Evolutionary conservation across 73 alveolate species (phyloP).

Genomic region (Strombidium stylifer): DNA sequence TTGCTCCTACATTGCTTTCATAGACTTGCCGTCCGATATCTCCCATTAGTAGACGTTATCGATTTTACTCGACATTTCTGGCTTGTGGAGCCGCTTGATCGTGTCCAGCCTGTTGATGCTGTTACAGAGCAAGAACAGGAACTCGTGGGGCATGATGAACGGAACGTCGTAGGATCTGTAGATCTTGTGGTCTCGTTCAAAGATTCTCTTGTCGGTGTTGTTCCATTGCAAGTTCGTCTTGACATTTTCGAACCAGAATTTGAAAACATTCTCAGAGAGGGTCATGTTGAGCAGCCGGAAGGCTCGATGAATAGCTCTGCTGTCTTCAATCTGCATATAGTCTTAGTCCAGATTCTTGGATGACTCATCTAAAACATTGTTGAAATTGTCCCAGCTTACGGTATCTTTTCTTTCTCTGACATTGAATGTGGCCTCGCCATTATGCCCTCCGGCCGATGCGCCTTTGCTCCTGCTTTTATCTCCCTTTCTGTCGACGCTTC

Average conservation of each 20-base stretch:
- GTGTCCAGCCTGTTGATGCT: slow-evolving; percentile 13
- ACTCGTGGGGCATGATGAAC: slow-evolving; percentile 48
- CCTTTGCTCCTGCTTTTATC: too few relatives aligned
- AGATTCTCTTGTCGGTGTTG: not conserved
- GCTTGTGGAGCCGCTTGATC: slow-evolving; percentile 14
- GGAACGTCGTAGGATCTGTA: slow-evolving; percentile 24
- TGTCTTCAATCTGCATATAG: too few relatives aligned
- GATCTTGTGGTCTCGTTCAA: not conserved
- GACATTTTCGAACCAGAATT: slow-evolving; percentile 37
- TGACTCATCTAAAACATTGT: too few relatives aligned
- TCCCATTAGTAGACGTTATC: slow-evolving; percentile 33
- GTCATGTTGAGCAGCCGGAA: slow-evolving; percentile 36
- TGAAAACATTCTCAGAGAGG: slow-evolving; percentile 23
- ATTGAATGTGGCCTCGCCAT: too few relatives aligned
- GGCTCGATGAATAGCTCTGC: too few relatives aligned
- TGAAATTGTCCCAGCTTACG: too few relatives aligned
- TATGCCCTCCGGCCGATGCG: too few relatives aligned
- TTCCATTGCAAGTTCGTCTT: slow-evolving; percentile 32
- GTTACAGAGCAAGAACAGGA: slow-evolving; percentile 43
- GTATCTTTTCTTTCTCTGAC: too few relatives aligned
- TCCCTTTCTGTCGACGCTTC: too few relatives aligned
- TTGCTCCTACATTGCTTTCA: not conserved
- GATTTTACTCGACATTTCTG: slow-evolving; percentile 6
- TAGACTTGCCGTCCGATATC: not conserved
- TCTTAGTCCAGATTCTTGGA: too few relatives aligned